Evolutionary conservation across 441 rosid species (phyloP), one percentile per base, ranked within the genome.

Genomic region (Pelargonium australe): DNA sequence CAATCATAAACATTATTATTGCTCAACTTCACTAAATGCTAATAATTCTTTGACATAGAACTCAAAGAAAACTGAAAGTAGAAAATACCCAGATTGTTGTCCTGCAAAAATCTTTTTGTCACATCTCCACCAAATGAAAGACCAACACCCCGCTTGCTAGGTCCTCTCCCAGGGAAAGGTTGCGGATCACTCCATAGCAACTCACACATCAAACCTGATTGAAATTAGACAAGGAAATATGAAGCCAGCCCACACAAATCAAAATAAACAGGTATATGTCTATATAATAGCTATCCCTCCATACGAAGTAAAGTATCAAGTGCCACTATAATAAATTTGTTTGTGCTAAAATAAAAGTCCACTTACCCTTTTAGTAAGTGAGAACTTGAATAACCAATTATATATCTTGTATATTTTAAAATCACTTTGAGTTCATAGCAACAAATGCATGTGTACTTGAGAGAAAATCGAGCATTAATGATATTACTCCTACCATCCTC

Each of bases 101-200:
- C 99, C 80, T 80, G 82, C 82, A 95, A 83, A 71, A 95, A 92
- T 73, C 78, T 87, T 73, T 82, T 83, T 0, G 99, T 95, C 65
- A 95, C 98, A 67, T 95, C 99, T 43, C 74, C 95, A 78, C 99
- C 99, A 76, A 95, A 95, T 66, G 96, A 89, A 62, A 92, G 91
- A 77, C 97, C 99, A 13, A 95, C 99, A 66, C 98, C 99, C 16
- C 99, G 84, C 82, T 95, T 95, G 85, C 97, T 95, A 63, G 99
- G 97, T 63, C 99, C 98, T 78, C 97, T 85, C 82, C 99, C 99
- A n/a, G 85, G 96, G 20, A 69, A 75, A 70, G 99, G 93, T 75
- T 92, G 99, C 41, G 98, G 98, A 86, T 95, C 99, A 73, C 99
- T 95, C 99, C 99, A 95, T 66, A 95, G 83, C 73, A 95, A 73